Percentiles rank a stretch among this genome's conserved stretches.
Evolutionary conservation across 208 protist genomes (phyloP).

Genomic region (Leishmania turanica): DNA sequence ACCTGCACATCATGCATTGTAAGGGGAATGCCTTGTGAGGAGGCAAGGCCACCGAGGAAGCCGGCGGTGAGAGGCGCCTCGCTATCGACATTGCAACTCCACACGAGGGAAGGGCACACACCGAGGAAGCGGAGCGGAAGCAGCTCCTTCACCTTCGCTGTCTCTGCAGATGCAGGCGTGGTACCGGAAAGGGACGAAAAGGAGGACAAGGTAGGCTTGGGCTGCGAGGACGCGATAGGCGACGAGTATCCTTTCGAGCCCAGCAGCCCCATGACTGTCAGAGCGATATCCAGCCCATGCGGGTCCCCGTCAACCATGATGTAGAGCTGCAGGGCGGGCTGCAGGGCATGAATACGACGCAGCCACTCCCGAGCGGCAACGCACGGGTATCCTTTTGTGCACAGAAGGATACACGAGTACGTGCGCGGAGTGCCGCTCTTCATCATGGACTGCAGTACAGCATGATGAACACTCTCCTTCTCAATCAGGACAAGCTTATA

Average conservation of each 20-base stretch:
- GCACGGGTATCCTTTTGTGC: slow-evolving; percentile 83
- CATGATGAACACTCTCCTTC: slow-evolving; percentile 72
- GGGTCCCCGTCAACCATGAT: slow-evolving; percentile 83
- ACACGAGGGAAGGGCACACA: slow-evolving; percentile 18
- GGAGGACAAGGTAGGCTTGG: not conserved
- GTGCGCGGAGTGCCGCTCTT: not conserved
- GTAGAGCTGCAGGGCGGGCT: slow-evolving; percentile 49
- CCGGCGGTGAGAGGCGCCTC: not conserved
- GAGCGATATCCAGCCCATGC: slow-evolving; percentile 73
- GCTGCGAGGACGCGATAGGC: not conserved
- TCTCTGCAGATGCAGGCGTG: not conserved
- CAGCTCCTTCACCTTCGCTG: not conserved
- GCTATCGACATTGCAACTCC: not conserved
- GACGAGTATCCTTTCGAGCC: slow-evolving; percentile 1
- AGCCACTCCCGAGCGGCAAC: slow-evolving; percentile 54
- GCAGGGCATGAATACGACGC: slow-evolving; percentile 44
- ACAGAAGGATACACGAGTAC: slow-evolving; percentile 43
- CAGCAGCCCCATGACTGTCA: slow-evolving; percentile 56
- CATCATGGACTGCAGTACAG: slow-evolving; percentile 32
- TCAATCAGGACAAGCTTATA: slow-evolving; percentile 66
- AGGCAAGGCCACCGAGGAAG: not conserved
- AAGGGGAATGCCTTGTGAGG: slow-evolving; percentile 4
- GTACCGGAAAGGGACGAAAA: not conserved
- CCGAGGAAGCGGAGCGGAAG: slow-evolving; percentile 31
- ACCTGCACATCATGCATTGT: slow-evolving; percentile 12